Conservation (phyloP, 78 protist genomes). For the Dictyostelium capitatum region DNA sequence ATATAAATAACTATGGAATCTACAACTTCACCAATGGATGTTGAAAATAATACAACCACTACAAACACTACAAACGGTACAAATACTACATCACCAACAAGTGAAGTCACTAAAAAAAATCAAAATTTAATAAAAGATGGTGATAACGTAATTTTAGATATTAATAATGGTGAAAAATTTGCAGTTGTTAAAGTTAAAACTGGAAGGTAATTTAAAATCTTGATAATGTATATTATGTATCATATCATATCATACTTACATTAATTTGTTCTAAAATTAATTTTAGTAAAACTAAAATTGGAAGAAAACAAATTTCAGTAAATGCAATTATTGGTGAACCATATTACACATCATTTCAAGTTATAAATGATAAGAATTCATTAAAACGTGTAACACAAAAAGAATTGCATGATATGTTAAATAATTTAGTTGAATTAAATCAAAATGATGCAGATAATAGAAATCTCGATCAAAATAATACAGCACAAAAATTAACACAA, state of each 20-base stretch:
- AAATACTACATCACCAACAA: not conserved
- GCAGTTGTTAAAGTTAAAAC: constrained; percentile 6
- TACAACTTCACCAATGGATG: constrained; percentile 19
- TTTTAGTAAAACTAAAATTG: not conserved
- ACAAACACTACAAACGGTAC: not conserved
- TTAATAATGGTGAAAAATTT: constrained; percentile 58
- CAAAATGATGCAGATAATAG: constrained; percentile 64
- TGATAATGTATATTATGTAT: too few species aligned
- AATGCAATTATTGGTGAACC: constrained; percentile 60
- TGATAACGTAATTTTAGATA: constrained; percentile 59
- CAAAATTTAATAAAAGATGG: constrained; percentile 26
- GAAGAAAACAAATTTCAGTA: constrained; percentile 7
- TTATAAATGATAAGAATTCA: not conserved
- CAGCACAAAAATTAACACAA: constrained; percentile 75
- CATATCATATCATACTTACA: too few species aligned
- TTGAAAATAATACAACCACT: not conserved
- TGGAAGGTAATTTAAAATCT: not conserved
- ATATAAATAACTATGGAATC: not conserved
- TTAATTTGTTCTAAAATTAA: not conserved
- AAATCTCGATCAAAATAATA: constrained; percentile 34
- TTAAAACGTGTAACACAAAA: constrained; percentile 46
- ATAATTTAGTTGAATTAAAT: constrained; percentile 11
- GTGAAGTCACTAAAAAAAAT: not conserved
- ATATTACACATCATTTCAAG: constrained; percentile 36
- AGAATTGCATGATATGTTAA: constrained; percentile 48